Percentiles rank a stretch among this genome's conserved stretches.
phyloP scores from a whole-genome alignment of 2,329 filamentous ascomycete genomes.

The Zopfia rhizophila region DNA sequence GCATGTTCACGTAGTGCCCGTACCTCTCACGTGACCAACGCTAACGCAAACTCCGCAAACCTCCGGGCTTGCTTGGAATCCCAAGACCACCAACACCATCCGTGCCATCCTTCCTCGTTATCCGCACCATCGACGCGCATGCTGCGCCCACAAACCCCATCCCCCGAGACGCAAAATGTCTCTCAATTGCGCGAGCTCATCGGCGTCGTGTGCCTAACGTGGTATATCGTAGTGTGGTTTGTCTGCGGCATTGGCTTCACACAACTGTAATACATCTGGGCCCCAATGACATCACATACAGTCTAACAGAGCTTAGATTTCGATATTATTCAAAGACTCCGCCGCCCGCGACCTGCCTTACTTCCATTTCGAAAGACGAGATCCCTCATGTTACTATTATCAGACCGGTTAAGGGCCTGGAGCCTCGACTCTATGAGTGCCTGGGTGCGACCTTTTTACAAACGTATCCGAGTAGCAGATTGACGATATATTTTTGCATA shows the following conservation, averaged over 20 bases:
- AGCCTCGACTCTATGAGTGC: constrained; percentile 91
- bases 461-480: constrained; percentile 77
- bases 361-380: constrained; percentile 50
- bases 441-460: constrained; percentile 87
- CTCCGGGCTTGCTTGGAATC: constrained; percentile 14
- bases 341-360: constrained; percentile 54
- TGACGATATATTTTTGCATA: constrained; percentile 86
- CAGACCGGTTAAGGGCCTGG: constrained; percentile 91
- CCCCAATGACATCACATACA: constrained; percentile 16
- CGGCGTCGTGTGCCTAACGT: constrained; percentile 62
- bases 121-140: constrained; percentile 41
- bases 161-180: constrained; percentile 41
- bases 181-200: constrained; percentile 50
- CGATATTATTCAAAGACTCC: constrained; percentile 63
- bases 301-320: constrained; percentile 55
- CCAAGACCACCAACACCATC: constrained; percentile 31
- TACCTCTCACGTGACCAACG: too few relatives aligned
- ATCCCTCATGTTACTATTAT: constrained; percentile 90
- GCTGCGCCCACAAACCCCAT: constrained; percentile 37
- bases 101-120: constrained; percentile 20
- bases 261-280: constrained; percentile 62
- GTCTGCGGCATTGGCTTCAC: constrained; percentile 69
- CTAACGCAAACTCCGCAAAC: constrained; percentile 12
- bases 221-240: constrained; percentile 65
- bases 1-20: too few relatives aligned